Percentiles rank a stretch among this genome's conserved stretches.
Evolutionary conservation across 2,329 filamentous ascomycete species (phyloP).

Genomic region (Botryosphaeria dothidea): DNA sequence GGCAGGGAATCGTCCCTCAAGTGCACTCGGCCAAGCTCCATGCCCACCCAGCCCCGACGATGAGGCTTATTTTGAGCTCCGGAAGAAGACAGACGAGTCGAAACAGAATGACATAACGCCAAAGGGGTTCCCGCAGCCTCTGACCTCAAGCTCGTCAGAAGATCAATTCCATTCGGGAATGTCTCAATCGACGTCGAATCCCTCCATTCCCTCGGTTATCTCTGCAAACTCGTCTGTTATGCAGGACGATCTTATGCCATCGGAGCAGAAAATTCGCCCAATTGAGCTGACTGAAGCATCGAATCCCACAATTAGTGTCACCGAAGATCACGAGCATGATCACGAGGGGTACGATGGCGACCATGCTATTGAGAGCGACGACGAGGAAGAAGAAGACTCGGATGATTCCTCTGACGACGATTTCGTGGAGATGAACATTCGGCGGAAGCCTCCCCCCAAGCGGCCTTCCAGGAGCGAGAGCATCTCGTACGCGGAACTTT

Average conservation of each 20-base stretch:
- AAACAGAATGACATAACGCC: not conserved
- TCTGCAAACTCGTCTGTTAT: conserved; percentile 49
- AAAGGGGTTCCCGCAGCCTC: not conserved
- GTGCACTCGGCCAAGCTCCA: conserved; percentile 32
- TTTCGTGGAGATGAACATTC: conserved; percentile 35
- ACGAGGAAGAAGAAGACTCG: conserved; percentile 41
- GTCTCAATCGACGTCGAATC: conserved; percentile 52
- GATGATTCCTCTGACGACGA: conserved; percentile 43
- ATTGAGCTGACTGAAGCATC: not conserved
- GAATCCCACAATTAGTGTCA: not conserved
- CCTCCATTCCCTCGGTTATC: conserved; percentile 53
- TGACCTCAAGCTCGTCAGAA: conserved; percentile 50
- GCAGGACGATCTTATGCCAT: conserved; percentile 33
- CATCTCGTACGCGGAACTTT: conserved; percentile 38
- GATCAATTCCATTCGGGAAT: conserved; percentile 48
- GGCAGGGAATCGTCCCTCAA: conserved; percentile 23
- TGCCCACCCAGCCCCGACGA: conserved; percentile 54
- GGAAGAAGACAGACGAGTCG: not conserved
- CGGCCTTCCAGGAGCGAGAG: conserved; percentile 31
- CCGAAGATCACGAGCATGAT: conserved; percentile 27
- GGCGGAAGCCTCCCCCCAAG: conserved; percentile 3
- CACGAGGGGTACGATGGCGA: conserved; percentile 41
- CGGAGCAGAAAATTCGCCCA: conserved; percentile 16
- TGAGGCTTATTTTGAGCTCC: conserved; percentile 25
- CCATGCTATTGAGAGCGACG: conserved; percentile 45